These are phyloP conservation scores for Sporothrix luriei DNA, from an alignment of 2,329 filamentous ascomycete genomes.

Conservation along the genomic window DNA sequence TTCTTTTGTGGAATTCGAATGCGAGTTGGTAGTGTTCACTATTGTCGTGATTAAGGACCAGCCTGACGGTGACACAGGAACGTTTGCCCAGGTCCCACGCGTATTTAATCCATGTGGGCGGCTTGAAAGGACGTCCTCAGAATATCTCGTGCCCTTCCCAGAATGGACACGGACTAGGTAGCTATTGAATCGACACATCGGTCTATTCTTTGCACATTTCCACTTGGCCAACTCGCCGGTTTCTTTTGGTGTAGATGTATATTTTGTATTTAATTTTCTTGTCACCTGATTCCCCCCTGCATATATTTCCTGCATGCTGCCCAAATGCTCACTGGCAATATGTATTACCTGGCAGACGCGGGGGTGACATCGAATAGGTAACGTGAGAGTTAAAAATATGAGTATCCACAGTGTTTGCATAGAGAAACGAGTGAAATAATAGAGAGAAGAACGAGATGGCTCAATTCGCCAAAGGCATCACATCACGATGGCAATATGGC, in stretches of 20 bases:
- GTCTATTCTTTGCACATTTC: neutral
- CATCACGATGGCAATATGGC: neutral
- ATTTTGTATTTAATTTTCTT: neutral
- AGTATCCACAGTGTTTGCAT: too few species aligned
- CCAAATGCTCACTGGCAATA: neutral
- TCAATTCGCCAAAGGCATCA: neutral
- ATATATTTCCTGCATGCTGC: slow-evolving; percentile 10
- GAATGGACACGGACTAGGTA: neutral
- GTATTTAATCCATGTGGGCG: too few species aligned
- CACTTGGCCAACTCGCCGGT: neutral
- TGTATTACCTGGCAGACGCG: neutral
- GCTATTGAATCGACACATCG: neutral
- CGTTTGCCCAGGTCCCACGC: too few species aligned
- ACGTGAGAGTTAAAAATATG: too few species aligned
- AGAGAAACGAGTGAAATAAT: neutral
- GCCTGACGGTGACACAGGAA: too few species aligned
- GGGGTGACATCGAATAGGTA: neutral
- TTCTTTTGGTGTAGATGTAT: neutral
- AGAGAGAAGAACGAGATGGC: neutral
- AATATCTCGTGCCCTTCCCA: neutral
- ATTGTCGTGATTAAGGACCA: too few species aligned
- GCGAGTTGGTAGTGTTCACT: neutral
- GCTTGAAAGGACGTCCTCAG: neutral
- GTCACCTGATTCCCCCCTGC: slow-evolving; percentile 29
- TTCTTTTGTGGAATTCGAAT: neutral